Evolutionary conservation across 2,329 filamentous ascomycete genomes (phyloP), one percentile per base, ranked within the genome.

Genomic region (Colletotrichum simmondsii): DNA sequence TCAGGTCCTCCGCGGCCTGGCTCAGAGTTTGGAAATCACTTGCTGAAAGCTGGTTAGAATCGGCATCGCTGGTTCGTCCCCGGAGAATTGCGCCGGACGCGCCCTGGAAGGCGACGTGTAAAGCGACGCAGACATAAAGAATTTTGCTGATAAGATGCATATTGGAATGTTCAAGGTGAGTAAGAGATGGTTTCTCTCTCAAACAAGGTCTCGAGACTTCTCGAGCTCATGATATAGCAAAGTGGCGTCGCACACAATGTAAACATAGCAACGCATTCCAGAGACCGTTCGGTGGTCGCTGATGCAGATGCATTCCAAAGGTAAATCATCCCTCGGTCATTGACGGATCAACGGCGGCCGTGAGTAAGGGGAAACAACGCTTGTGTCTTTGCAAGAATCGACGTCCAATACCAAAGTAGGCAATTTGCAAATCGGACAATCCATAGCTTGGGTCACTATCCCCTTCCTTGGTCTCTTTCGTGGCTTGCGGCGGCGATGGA

Each of bases 211-310:
- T 52, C 65, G 69, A 73, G 70, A 71, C 71, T 65, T 67, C 54
- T 72, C 67, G 71, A 72, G 71, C 66, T 49, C 62, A 58, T 75
- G 64, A 72, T 75, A 75, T 75, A 75, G 60, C 53, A 61, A 35
- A 37, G 42, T 59, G 49, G 61, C 65, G 56, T 60, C 52, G 62
- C 35, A 16, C 14, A 5, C 28, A 26, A 37, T 14, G 52, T 42
- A 67, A 70, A 62, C 42, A 74, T 67, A 5, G 73, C 65, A 71
- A 74, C 73, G 73, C 73, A 74, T 74, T 74, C 73, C 73, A 67
- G 66, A n/a, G 26, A 14, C 3, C 30, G 11, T 30, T 32, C n/a
- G n/a, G 12, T 32, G 28, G 37, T 37, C 22, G 56, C 52, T 74
- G 72, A 65, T 69, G 65, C 26, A 19, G 26, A 58, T 32, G n/a